Evolutionary conservation across 352 stramenopile species (phyloP).

Genomic region (Phytopythium litorale): DNA sequence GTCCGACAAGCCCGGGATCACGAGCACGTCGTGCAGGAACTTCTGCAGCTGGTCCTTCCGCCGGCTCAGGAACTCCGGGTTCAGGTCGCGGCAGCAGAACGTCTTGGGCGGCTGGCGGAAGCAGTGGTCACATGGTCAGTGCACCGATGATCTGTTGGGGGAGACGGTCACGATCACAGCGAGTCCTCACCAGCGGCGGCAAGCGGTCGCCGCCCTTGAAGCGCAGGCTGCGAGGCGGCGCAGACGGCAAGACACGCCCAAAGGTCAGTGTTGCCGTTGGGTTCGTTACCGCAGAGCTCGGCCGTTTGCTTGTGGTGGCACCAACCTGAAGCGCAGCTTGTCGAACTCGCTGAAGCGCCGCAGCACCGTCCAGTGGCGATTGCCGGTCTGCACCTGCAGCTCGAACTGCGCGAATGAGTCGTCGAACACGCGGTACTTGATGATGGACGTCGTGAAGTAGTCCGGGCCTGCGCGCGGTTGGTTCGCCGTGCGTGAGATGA

Average conservation of each 20-base stretch:
- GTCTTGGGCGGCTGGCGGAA: conserved; percentile 52
- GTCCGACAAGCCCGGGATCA: conserved; percentile 56
- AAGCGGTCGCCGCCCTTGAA: conserved; percentile 41
- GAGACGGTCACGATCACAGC: neutral
- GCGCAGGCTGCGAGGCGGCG: conserved; percentile 23
- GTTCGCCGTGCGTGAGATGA: neutral
- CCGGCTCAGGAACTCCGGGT: conserved; percentile 56
- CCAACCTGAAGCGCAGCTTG: conserved; percentile 38
- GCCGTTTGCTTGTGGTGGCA: neutral
- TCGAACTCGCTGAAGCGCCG: conserved; percentile 78
- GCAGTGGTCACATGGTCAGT: neutral
- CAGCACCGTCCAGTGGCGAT: conserved; percentile 60
- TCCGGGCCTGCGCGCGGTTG: conserved; percentile 34
- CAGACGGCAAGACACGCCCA: neutral
- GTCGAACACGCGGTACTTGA: conserved; percentile 45
- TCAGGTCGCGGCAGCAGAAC: conserved; percentile 68
- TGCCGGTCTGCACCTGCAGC: conserved; percentile 64
- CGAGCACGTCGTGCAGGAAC: conserved; percentile 61
- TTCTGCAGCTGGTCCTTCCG: conserved; percentile 46
- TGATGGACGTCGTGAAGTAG: conserved; percentile 71
- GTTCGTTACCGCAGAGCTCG: conserved; percentile 4
- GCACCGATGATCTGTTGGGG: neutral
- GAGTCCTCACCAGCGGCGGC: conserved; percentile 26
- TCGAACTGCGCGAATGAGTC: conserved; percentile 58
- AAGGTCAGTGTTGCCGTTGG: conserved; percentile 4